Conservation (phyloP, 2,329 filamentous ascomycete genomes). For the Metarhizium anisopliae region DNA sequence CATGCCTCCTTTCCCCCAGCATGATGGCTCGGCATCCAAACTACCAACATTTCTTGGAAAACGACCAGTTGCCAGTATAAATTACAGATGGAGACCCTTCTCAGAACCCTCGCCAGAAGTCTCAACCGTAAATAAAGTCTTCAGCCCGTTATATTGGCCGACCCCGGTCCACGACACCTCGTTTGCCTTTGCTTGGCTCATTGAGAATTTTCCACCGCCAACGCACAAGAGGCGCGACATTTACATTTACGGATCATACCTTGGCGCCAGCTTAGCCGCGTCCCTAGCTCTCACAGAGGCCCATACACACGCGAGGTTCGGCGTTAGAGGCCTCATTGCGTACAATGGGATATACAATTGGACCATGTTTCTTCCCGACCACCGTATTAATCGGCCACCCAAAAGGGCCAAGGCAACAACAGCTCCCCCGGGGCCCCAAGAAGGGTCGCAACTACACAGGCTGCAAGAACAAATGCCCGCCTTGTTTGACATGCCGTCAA, state of each 20-base stretch:
- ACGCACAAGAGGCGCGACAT: constrained; percentile 25
- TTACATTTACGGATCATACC: constrained; percentile 45
- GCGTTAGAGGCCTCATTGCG: constrained; percentile 43
- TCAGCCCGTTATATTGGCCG: constrained; percentile 38
- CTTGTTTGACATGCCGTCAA: constrained; percentile 39
- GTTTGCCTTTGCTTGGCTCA: constrained; percentile 45
- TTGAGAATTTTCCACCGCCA: constrained; percentile 31
- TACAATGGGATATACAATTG: constrained; percentile 58
- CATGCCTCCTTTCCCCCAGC: constrained; percentile 39
- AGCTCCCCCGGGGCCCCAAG: constrained; percentile 12
- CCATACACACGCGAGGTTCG: constrained; percentile 30
- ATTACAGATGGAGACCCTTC: constrained; percentile 46
- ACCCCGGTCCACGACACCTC: constrained; percentile 47
- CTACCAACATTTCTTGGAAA: constrained; percentile 33
- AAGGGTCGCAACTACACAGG: constrained; percentile 26
- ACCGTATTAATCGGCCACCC: constrained; percentile 30
- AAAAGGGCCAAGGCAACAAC: constrained; percentile 10
- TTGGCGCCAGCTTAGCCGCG: constrained; percentile 48
- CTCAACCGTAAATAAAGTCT: constrained; percentile 6
- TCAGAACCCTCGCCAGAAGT: constrained; percentile 12
- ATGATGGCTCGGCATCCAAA: constrained; percentile 14
- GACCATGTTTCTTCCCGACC: constrained; percentile 49
- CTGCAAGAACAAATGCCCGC: constrained; percentile 25
- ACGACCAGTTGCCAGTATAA: constrained; percentile 43
- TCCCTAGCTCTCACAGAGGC: constrained; percentile 50